phyloP scores from a whole-genome alignment of 768 basidiomycete species.

The Lyophyllum decastes region DNA sequence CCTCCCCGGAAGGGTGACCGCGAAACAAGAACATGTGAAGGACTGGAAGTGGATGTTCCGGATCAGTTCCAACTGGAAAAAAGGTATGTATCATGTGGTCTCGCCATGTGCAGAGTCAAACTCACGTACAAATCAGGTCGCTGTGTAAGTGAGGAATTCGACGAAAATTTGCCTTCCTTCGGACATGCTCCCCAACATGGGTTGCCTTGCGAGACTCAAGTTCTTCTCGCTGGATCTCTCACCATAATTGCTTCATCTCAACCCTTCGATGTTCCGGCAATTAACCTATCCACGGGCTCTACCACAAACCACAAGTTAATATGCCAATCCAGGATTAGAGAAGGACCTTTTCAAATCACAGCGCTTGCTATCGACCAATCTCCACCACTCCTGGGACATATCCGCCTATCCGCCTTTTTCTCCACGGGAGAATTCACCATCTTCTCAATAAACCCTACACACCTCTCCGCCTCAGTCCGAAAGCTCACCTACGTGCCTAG shows the following conservation, averaged over 20 bases:
- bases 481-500: constrained; percentile 51
- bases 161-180: constrained; percentile 10
- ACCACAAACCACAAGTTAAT: constrained; percentile 39
- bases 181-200: constrained; percentile 4
- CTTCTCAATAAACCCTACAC: constrained; percentile 51
- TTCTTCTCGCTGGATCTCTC: constrained; percentile 61
- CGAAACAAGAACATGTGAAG: constrained; percentile 37
- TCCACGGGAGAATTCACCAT: constrained; percentile 70
- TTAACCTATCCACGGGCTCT: constrained; percentile 38
- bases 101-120: constrained; percentile 7
- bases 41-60: constrained; percentile 91
- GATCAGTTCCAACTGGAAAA: constrained; percentile 81
- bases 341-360: constrained; percentile 47
- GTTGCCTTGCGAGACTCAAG: constrained; percentile 31
- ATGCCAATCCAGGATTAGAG: constrained; percentile 39
- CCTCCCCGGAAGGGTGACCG: constrained; percentile 53
- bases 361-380: constrained; percentile 78
- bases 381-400: constrained; percentile 41
- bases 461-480: constrained; percentile 41
- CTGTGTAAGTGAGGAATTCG: constrained; percentile 49
- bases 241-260: constrained; percentile 58
- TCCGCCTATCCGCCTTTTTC: constrained; percentile 60
- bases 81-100: constrained; percentile 45
- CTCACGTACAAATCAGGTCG: constrained; percentile 48
- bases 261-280: constrained; percentile 31